Percentiles rank a stretch among this genome's conserved stretches.
phyloP scores from a whole-genome alignment of 1,284 basidiomycete species.

The Agroathelia rolfsii region DNA sequence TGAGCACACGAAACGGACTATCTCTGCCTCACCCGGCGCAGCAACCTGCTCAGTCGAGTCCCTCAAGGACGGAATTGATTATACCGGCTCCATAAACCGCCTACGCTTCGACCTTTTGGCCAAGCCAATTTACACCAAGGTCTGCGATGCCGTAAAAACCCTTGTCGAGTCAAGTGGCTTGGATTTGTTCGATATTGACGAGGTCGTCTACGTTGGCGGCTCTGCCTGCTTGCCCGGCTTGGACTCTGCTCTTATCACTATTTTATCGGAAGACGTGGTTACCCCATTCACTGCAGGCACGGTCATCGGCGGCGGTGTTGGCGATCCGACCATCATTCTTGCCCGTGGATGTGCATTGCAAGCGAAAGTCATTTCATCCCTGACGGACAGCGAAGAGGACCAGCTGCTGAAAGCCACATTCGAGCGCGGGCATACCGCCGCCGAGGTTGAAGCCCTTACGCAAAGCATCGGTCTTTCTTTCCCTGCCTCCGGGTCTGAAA shows the following conservation, averaged over 20 bases:
- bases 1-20: constrained; percentile 91
- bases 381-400: constrained; percentile 37
- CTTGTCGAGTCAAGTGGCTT: constrained; percentile 55
- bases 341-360: constrained; percentile 86
- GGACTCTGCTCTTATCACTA: constrained; percentile 51
- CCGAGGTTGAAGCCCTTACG: constrained; percentile 44
- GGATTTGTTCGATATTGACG: constrained; percentile 79
- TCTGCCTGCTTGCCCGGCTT: constrained; percentile 82
- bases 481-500: constrained; percentile 43
- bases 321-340: constrained; percentile 85
- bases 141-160: constrained; percentile 52
- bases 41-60: constrained; percentile 91
- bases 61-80: constrained; percentile 91
- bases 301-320: constrained; percentile 56
- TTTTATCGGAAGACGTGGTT: constrained; percentile 61
- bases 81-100: constrained; percentile 87
- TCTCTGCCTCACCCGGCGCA: constrained; percentile 80
- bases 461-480: constrained; percentile 77
- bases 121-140: constrained; percentile 61
- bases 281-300: constrained; percentile 59
- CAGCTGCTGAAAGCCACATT: constrained; percentile 45
- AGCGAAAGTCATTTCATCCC: constrained; percentile 56
- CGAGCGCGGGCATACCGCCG: constrained; percentile 32
- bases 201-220: constrained; percentile 88
- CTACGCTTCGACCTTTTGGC: constrained; percentile 90